Base-by-base conservation (phyloP, 208 protist genomes). In the Endotrypanum monterogeii region DNA sequence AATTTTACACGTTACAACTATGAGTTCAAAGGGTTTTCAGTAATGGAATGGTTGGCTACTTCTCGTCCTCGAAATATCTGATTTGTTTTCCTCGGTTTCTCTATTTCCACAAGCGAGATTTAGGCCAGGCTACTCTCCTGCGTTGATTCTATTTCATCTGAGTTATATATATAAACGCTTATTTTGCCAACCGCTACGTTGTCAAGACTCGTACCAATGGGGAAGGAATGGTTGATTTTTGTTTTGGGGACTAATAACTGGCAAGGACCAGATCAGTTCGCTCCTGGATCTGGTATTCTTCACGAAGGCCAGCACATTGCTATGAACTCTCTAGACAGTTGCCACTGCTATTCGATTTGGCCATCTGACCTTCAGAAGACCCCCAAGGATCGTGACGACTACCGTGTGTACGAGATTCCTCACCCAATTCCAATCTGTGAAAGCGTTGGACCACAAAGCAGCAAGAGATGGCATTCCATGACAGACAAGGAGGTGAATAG, bases 361-460 rank as follows among this genome's bases (percentile, higher is more conserved):
- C 89, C 89, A 14, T 92, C 87, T 54, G 83, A 90, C 60, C 80
- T 91, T 44, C 75, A 85, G 51, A 91, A 92, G 68, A 88, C 85
- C 3, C 85, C 85, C 0, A 85, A 61, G 16, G 85, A 89, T 62
- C 52, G 74, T 11, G 87, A 94, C 52, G 87, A 94, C 80, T 89
- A 89, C 63, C 79, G 89, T 23, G 86, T 94, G 8, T 94, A 91
- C 56, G 89, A 91, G 69, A 89, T 94, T 52, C 83, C 84, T 25
- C 84, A 90, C 63, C 85, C 84, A 14, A 91, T 94, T 76, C 89
- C 89, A 14, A 94, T 94, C 66, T 94, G 89, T 68, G 89, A 94
- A 61, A 91, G 85, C 56, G 87, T 94, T 28, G 86, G 87, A 41
- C 89, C 89, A 1, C 85, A 91, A 46, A 91, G 85, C 74, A 90